Base-by-base conservation (phyloP, 2,329 filamentous ascomycete genomes). In the Verticillium dahliae region DNA sequence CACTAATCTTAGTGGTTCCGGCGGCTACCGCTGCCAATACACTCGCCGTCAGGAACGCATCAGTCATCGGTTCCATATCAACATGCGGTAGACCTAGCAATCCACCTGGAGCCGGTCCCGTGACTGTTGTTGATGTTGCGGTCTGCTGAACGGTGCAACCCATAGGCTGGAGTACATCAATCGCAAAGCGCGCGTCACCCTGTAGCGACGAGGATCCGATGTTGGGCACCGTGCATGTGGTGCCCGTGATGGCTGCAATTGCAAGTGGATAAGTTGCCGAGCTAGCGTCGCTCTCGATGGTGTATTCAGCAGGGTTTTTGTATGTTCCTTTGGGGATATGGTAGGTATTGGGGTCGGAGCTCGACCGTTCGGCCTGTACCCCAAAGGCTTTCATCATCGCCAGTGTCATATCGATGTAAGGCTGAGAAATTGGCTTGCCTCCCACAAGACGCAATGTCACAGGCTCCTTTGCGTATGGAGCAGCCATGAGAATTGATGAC, bases 41-140 rank as follows among this genome's bases (percentile, higher is more conserved):
- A 1, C 92, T 96, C 18, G 95, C 95, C 4, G 93, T 97, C 59
- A 99, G 82, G 81, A 99, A 99, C 57, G 95, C 95, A 75, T 99
- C 95, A 0, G 95, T 99, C 95, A 99, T 99, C 1, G 94, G 90
- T 74, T 98, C 95, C 95, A 99, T 99, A 70, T 99, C 93, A 34
- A 99, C 87, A 62, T 94, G 89, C 18, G 87, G 78, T 13, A 99
- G 79, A 0, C 91, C 89, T 68, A 87, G 87, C 45, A 99, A 78
- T 15, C 83, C 76, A 11, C 95, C 94, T 61, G 82, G 75, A 2
- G 84, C 76, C n/a, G 95, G 95, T 1, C 95, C 95, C 9, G 90
- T 96, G 9, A 99, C 95, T 0, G 93, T 98, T 1, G 95, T 99
- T 1, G 93, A 96, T 18, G 83, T 87, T 60, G 86, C 86, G 0